Evolutionary conservation across 2,329 filamentous ascomycete species (phyloP), one percentile per base, ranked within the genome.

Genomic region (Botrytis hyacinthi): DNA sequence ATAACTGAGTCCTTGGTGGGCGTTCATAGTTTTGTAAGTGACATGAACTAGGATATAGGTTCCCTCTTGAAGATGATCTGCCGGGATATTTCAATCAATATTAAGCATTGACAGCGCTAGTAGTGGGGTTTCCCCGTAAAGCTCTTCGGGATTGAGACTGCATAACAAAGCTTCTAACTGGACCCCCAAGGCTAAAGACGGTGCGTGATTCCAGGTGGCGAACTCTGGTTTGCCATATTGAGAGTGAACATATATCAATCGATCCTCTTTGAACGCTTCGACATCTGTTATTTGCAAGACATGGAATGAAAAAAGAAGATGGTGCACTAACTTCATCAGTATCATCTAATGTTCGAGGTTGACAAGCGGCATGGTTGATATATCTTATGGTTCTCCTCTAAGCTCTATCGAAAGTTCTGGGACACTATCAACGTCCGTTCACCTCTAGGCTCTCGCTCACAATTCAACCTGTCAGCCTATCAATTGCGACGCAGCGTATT

Each of bases 31-130:
- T 63, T n/a, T 46, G 59, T 8, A 26, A n/a, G 35, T 71, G 61
- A 46, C 46, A 67, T 46, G 46, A 26, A 32, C 40, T 60, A 48
- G 70, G 32, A 44, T 46, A 16, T 42, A 26, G 37, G 35, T 18
- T 37, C 46, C n/a, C 22, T 51, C 32, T 51, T 54, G 59, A 35
- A 32, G 32, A 60, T 54, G 70, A 68, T 72, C 62, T 72, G 37
- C 48, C 46, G 65, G 37, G 67, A 59, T 10, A 37, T 59, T 67
- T 26, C 18, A 32, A 29, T 10, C 46, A 54, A n/a, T 63, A 40
- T 66, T 48, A 62, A 44, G 60, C 59, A 59, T 32, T n/a, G 44
- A 67, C n/a, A 57, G 40, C 29, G n/a, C 48, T 72, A 32, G 37
- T n/a, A 44, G 44, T 40, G 62, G 37, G 26, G 37, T 40, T 60